A percentile compares a stretch with the other conserved stretches of the same genome.
phyloP scores from a whole-genome alignment of 495 filamentous ascomycete species.

The Haplographium delicatum region DNA sequence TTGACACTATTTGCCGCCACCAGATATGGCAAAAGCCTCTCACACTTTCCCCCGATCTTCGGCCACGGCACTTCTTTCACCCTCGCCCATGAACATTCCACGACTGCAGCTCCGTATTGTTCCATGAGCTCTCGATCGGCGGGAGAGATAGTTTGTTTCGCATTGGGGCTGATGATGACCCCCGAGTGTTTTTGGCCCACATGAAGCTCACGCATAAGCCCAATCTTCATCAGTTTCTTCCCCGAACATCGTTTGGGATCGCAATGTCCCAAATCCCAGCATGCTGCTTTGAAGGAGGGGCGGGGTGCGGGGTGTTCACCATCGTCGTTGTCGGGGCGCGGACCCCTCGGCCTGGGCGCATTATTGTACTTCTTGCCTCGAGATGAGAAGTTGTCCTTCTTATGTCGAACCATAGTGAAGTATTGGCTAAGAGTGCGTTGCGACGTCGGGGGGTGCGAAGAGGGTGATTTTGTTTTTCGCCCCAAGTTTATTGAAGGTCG shows the following conservation, averaged over 20 bases:
- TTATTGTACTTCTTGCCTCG: constrained; percentile 57
- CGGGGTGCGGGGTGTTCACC: constrained; percentile 33
- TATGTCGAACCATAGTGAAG: constrained; percentile 76
- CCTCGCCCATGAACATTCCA: constrained; percentile 95
- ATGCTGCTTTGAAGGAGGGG: constrained; percentile 83
- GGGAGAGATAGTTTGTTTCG: constrained; percentile 74
- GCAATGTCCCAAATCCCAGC: constrained; percentile 97
- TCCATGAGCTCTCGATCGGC: constrained; percentile 77
- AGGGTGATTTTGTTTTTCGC: too few relatives aligned
- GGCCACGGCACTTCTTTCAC: constrained; percentile 85
- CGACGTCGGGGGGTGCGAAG: too few relatives aligned
- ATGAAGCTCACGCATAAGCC: constrained; percentile 87
- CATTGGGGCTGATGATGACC: constrained; percentile 91
- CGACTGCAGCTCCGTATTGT: constrained; percentile 87
- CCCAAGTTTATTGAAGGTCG: too few relatives aligned
- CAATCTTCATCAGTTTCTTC: constrained; percentile 85
- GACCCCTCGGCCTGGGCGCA: constrained; percentile 39
- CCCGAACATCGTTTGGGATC: constrained; percentile 96
- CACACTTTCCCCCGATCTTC: constrained; percentile 91
- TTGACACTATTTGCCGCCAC: constrained; percentile 96
- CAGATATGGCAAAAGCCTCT: constrained; percentile 88
- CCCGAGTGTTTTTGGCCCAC: constrained; percentile 87
- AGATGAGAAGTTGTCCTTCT: constrained; percentile 78
- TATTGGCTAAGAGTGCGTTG: too few relatives aligned
- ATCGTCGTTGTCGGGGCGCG: constrained; percentile 35